A percentile compares a stretch with the other conserved stretches of the same genome.
Conservation (phyloP, 805 yeast genomes). For the Barnettozyma salicaria region DNA sequence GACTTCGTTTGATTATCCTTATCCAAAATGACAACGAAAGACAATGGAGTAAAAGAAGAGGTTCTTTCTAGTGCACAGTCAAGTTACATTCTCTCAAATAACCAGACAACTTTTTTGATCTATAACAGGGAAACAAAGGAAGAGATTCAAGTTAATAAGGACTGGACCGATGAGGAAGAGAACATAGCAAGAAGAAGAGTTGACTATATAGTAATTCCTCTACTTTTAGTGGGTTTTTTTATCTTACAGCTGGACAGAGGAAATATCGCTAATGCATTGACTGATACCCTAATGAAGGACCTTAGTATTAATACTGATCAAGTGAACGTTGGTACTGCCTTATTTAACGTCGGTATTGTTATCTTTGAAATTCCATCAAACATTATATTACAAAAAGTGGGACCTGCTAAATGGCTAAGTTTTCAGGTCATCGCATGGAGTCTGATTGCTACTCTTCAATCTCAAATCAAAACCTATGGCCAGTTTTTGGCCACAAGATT, state of each 20-base stretch:
- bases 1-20: too few species aligned
- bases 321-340: slow-evolving; percentile 1
- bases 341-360: slow-evolving; percentile 1
- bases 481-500: slow-evolving; percentile 47
- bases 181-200: not conserved
- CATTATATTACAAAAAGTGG: slow-evolving; percentile 1
- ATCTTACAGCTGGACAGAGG: slow-evolving; percentile 3
- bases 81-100: not conserved
- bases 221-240: slow-evolving; percentile 1
- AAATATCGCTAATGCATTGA: not conserved
- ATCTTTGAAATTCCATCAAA: slow-evolving; percentile 4
- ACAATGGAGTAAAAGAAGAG: not conserved
- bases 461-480: slow-evolving; percentile 1
- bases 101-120: not conserved
- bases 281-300: slow-evolving; percentile 1
- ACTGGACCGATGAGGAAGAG: slow-evolving; percentile 1
- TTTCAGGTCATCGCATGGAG: slow-evolving; percentile 4
- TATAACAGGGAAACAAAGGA: slow-evolving; percentile 1
- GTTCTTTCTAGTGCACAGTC: not conserved
- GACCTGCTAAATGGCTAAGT: slow-evolving; percentile 5
- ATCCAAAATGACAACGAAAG: too few species aligned
- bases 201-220: not conserved
- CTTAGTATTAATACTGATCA: not conserved
- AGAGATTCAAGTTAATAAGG: not conserved
- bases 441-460: slow-evolving; percentile 1